Evolutionary conservation across 2,329 filamentous ascomycete genomes (phyloP).

Genomic region (Venturia aucupariae): DNA sequence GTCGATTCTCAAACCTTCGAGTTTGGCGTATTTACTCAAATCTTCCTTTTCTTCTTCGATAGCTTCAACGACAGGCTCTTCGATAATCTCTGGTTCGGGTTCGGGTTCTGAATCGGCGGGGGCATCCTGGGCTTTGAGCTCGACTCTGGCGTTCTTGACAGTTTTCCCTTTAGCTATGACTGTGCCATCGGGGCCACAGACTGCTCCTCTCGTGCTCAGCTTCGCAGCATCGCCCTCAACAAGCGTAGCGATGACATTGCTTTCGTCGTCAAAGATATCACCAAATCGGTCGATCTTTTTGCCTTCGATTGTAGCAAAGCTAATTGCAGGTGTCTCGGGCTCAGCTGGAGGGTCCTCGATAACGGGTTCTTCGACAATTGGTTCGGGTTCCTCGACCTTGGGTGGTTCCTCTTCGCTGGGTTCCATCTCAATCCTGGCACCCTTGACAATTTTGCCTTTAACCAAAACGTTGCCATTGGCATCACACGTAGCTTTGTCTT

Average conservation of each 20-base stretch:
- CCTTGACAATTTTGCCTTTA: conserved; percentile 42
- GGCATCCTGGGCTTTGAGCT: conserved; percentile 3
- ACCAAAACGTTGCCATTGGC: conserved; percentile 53
- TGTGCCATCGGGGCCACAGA: conserved; percentile 1
- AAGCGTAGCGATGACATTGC: conserved; percentile 64
- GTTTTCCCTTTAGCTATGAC: conserved; percentile 10
- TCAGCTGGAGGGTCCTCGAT: conserved; percentile 13
- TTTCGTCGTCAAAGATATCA: conserved; percentile 55
- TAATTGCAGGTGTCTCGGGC: conserved; percentile 23
- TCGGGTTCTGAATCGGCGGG: neutral
- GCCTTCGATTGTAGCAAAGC: conserved; percentile 44
- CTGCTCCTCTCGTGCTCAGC: conserved; percentile 40
- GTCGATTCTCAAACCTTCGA: conserved; percentile 2
- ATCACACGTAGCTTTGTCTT: conserved; percentile 41
- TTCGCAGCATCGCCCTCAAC: conserved; percentile 60
- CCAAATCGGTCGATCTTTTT: conserved; percentile 47
- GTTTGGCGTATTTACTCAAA: neutral
- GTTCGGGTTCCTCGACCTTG: conserved; percentile 21
- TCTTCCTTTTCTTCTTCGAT: conserved; percentile 1
- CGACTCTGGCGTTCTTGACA: neutral
- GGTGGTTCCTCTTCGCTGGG: conserved; percentile 24
- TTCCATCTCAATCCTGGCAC: conserved; percentile 30
- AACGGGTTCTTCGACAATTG: conserved; percentile 18
- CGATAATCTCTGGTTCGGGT: conserved; percentile 48
- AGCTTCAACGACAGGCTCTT: conserved; percentile 63